A percentile compares a stretch with the other conserved stretches of the same genome.
phyloP scores from a whole-genome alignment of 228 moss, liverwort and hornwort species.

The Sphagnum magellanicum region DNA sequence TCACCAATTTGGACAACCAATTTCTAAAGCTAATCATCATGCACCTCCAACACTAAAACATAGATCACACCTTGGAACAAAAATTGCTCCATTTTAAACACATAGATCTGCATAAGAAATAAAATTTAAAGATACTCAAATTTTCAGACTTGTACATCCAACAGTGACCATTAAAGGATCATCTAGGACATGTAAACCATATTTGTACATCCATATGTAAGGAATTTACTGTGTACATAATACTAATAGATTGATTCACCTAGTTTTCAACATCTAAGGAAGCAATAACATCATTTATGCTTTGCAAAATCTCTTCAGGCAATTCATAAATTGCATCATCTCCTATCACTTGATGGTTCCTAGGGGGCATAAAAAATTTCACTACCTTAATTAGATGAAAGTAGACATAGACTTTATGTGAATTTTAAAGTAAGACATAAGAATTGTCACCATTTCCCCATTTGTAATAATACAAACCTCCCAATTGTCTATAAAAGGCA shows the following conservation, averaged over 20 bases:
- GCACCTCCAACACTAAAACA: too few species aligned
- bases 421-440: neutral
- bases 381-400: neutral
- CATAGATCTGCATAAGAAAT: too few species aligned
- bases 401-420: neutral
- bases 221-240: too few species aligned
- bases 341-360: neutral
- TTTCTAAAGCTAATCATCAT: too few species aligned
- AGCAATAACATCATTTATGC: neutral
- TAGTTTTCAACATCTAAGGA: neutral
- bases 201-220: too few species aligned
- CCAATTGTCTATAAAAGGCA: constrained; percentile 1
- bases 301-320: neutral
- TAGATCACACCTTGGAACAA: too few species aligned
- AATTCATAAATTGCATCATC: neutral
- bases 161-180: too few species aligned
- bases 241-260: neutral
- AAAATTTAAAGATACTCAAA: too few species aligned
- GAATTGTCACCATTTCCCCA: neutral
- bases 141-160: too few species aligned
- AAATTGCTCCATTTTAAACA: too few species aligned
- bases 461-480: neutral
- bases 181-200: too few species aligned
- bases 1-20: too few species aligned
- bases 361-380: neutral